Evolutionary conservation across 345 rosid genomes (phyloP), one percentile per base, ranked within the genome.

Genomic region (Lepidium africanum): DNA sequence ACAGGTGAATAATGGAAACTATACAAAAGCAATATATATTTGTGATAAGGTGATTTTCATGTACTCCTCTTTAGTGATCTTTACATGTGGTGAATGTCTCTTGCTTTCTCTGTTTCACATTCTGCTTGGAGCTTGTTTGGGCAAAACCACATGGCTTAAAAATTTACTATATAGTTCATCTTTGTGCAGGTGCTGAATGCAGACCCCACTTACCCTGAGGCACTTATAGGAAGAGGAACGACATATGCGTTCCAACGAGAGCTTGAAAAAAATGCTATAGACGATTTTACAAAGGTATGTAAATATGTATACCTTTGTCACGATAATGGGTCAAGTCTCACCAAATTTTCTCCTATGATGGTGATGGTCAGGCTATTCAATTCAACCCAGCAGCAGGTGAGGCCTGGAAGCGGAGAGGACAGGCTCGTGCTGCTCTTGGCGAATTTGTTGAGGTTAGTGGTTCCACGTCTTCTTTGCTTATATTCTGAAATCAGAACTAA

Each of bases 351-450:
- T 62, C 17, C 41, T 48, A 12, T 63, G 36, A 55, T 38, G n/a
- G n/a, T n/a, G 70, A 48, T 69, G 66, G 52, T 67, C 78, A 94
- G 97, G 99, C 99, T 47, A 85, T 93, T 67, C 79, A 86, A 87
- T 80, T 83, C 27, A 90, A 90, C 73, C 95, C 96, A 50, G 85
- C 85, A 45, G 99, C 97, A 67, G 87, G 91, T 73, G 99, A 94
- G 88, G 99, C 97, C 54, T 94, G 99, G 98, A 94, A 94, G 79
- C 87, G 95, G 65, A 90, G 99, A 80, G 96, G 99, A 51, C 99
- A 94, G 71, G 99, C 97, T 56, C 87, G 87, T 78, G 99, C 99
- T 76, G 97, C 97, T 72, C 78, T 88, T 49, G 96, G 97, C 73
- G 91, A 91, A 80, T 88, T 84, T 63, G 68, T 59, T 69, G 86